phyloP scores from a whole-genome alignment of 2,329 filamentous ascomycete genomes.

The Mycosphaerella arachidis region DNA sequence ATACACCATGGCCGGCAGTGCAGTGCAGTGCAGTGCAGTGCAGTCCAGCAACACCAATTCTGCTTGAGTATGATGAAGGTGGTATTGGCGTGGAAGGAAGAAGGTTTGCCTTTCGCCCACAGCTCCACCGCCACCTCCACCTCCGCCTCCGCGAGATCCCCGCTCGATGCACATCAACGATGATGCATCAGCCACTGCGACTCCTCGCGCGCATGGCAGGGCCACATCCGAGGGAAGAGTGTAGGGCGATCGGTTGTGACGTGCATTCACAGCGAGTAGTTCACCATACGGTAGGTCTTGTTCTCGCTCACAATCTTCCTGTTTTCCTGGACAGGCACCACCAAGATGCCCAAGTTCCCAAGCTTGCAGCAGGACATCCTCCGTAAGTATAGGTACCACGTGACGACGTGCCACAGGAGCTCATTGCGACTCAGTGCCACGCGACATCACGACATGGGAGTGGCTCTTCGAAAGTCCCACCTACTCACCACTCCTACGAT shows the following conservation, averaged over 20 bases:
- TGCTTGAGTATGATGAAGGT: no score
- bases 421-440: slow-evolving; percentile 44
- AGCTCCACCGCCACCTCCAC: background rate
- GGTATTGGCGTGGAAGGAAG: background rate
- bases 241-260: background rate
- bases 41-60: no score
- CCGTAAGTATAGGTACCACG: slow-evolving; percentile 7
- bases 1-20: no score
- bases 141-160: background rate
- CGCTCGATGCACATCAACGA: background rate
- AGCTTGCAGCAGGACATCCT: slow-evolving; percentile 25
- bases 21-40: no score
- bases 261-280: background rate
- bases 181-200: background rate
- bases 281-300: background rate
- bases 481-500: slow-evolving; percentile 47
- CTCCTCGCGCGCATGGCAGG: background rate
- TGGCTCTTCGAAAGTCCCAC: slow-evolving; percentile 56
- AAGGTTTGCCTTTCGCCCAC: background rate
- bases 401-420: background rate
- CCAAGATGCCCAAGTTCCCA: slow-evolving; percentile 19
- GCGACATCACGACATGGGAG: slow-evolving; percentile 54
- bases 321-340: background rate
- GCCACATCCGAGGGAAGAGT: background rate
- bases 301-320: background rate